phyloP scores from a whole-genome alignment of 306 rosid species.

The Potentilla sterilis region DNA sequence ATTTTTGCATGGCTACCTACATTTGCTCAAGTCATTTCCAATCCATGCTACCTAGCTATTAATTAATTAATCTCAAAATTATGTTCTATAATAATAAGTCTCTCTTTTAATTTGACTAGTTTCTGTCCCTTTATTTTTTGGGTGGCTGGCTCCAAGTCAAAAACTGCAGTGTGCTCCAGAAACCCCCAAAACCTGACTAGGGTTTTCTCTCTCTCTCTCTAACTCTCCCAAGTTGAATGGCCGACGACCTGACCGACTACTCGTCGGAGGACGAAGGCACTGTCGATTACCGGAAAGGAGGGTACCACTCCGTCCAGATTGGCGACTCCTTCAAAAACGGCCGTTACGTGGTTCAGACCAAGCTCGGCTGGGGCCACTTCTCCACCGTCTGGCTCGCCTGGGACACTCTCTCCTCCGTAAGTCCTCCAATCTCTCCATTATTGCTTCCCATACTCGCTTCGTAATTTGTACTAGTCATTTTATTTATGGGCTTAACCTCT shows the following conservation, averaged over 20 bases:
- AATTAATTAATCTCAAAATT: too few relatives aligned
- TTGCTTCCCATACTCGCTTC: too few relatives aligned
- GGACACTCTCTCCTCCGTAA: constrained; percentile 39
- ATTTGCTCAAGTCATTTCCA: too few relatives aligned
- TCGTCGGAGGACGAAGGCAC: constrained; percentile 44
- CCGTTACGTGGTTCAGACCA: constrained; percentile 41
- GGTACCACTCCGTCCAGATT: constrained; percentile 39
- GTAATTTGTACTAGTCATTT: background rate
- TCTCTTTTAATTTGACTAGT: too few relatives aligned
- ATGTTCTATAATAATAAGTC: too few relatives aligned
- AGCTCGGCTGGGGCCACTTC: constrained; percentile 52
- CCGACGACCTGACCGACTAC: constrained; percentile 36
- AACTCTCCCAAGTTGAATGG: constrained; percentile 17
- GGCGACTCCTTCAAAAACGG: constrained; percentile 46
- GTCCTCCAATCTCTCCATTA: too few relatives aligned
- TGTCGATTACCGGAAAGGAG: constrained; percentile 43
- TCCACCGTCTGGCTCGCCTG: constrained; percentile 52
- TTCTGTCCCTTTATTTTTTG: too few relatives aligned
- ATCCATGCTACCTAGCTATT: too few relatives aligned
- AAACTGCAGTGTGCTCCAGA: background rate
- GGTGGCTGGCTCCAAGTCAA: background rate
- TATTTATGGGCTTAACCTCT: too few relatives aligned
- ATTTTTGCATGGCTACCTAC: too few relatives aligned
- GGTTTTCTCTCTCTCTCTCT: background rate
- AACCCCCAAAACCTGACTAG: background rate